phyloP scores from a whole-genome alignment of 306 rosid species.

The Leucaena leucocephala region DNA sequence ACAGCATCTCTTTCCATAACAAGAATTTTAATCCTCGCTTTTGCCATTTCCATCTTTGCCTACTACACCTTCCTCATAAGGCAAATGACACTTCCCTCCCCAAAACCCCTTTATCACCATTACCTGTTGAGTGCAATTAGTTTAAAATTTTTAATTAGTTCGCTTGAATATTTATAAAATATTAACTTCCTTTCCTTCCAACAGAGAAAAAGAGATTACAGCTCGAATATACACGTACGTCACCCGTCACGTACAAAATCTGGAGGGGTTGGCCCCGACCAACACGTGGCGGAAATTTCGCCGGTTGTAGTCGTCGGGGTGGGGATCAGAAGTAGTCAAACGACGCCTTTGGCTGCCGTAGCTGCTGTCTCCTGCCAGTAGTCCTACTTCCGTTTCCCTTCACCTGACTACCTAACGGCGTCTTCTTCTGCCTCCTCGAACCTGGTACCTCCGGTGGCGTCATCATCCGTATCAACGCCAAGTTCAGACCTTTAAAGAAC shows the following conservation, averaged over 20 bases:
- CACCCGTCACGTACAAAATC: conserved; percentile 59
- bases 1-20: conserved; percentile 34
- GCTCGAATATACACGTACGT: conserved; percentile 58
- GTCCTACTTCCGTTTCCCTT: conserved; percentile 14
- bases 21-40: conserved; percentile 1
- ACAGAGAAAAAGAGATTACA: conserved; percentile 30
- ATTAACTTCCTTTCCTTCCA: background rate
- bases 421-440: conserved; percentile 47
- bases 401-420: conserved; percentile 33
- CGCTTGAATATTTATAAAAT: conserved; percentile 20
- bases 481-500: conserved; percentile 67
- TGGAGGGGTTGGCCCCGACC: conserved; percentile 36
- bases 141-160: background rate
- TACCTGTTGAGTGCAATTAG: background rate
- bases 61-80: conserved; percentile 21
- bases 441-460: conserved; percentile 74
- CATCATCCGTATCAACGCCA: conserved; percentile 71
- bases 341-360: conserved; percentile 42
- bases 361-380: conserved; percentile 19
- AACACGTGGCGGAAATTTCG: conserved; percentile 53
- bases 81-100: conserved; percentile 1
- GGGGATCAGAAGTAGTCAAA: conserved; percentile 52
- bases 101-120: background rate
- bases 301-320: conserved; percentile 23
- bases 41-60: background rate